A percentile compares a stretch with the other conserved stretches of the same genome.
Conservation (phyloP, 805 yeast species). For the Pichia deserticola region DNA sequence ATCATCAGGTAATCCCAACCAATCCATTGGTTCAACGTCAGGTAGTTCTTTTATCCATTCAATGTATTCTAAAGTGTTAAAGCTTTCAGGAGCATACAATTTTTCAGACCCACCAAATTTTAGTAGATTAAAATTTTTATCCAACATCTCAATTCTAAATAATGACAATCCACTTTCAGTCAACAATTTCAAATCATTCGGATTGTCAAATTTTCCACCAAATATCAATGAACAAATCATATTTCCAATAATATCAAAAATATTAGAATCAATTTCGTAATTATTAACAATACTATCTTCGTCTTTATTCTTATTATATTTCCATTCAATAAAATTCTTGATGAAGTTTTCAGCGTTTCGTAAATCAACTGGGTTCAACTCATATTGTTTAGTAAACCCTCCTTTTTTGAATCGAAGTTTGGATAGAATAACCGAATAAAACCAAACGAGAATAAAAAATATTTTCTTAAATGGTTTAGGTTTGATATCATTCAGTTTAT, state of each 20-base stretch:
- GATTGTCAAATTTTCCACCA: constrained; percentile 54
- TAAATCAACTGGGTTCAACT: constrained; percentile 69
- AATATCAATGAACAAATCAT: constrained; percentile 51
- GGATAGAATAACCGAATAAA: constrained; percentile 56
- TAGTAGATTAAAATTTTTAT: constrained; percentile 3
- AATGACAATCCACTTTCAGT: constrained; percentile 28
- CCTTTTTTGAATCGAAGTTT: constrained; percentile 52
- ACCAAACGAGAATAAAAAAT: constrained; percentile 57
- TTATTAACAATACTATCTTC: background rate
- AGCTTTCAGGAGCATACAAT: constrained; percentile 44
- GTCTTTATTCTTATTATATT: background rate
- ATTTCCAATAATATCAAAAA: constrained; percentile 26
- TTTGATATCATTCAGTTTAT: background rate
- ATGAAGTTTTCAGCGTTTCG: constrained; percentile 40
- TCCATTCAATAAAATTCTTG: constrained; percentile 31
- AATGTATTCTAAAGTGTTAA: constrained; percentile 16
- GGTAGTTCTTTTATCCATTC: constrained; percentile 52
- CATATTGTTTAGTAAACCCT: constrained; percentile 57
- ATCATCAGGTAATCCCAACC: constrained; percentile 22
- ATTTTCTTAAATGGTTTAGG: constrained; percentile 42
- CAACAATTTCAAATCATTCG: constrained; percentile 34
- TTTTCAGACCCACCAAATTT: background rate
- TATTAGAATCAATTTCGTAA: background rate
- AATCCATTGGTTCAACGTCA: constrained; percentile 32
- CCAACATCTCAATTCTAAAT: constrained; percentile 35